Base-by-base conservation (phyloP, 2,329 filamentous ascomycete species). In the Aquanectria penicillioides region DNA sequence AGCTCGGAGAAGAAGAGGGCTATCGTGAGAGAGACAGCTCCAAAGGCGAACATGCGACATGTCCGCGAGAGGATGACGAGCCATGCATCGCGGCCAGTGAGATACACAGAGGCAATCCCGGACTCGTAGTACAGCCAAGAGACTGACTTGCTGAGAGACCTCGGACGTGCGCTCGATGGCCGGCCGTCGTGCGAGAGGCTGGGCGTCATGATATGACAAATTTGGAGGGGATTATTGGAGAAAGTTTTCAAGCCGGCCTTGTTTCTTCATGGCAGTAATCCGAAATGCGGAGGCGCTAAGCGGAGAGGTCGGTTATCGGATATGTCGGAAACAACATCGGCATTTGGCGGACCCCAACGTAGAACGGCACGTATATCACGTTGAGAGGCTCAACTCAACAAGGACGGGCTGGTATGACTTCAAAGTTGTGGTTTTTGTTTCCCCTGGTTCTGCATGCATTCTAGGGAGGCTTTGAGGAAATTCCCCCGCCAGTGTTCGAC, bases 11-110 rank as follows among this genome's bases (percentile, higher is more conserved):
- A 82, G 69, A 88, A 89, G 13, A 87, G 82, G 10, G 85, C 87
- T 38, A 89, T 78, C 48, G 88, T 84, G 38, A 89, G 78, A 0
- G 86, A 83, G 17, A 81, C 83, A 52, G 83, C 83, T 43, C 86
- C 86, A 61, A 87, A 89, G n/a, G 86, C 86, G 64, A 89, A 86
- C 74, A 89, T 84, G 51, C 86, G 86, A 57, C 75, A 79, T 22
- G 76, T 76, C 20, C 85, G 68, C 6, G 67, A 64, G 23, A 73
- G 55, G 22, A 72, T 71, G 22, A 73, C 59, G 4, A 73, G 63
- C 70, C 71, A 72, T 6, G 71, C 65, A 54, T 72, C 69, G 29
- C 67, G 73, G 53, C 82, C 82, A 4, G 81, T 78, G 38, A 63
- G 40, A 63, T 78, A 76, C 13, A 85, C 73, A 2, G 82, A 80